Conservation (phyloP, 1,139 yeast genomes). For the Petasospora fabianii region DNA sequence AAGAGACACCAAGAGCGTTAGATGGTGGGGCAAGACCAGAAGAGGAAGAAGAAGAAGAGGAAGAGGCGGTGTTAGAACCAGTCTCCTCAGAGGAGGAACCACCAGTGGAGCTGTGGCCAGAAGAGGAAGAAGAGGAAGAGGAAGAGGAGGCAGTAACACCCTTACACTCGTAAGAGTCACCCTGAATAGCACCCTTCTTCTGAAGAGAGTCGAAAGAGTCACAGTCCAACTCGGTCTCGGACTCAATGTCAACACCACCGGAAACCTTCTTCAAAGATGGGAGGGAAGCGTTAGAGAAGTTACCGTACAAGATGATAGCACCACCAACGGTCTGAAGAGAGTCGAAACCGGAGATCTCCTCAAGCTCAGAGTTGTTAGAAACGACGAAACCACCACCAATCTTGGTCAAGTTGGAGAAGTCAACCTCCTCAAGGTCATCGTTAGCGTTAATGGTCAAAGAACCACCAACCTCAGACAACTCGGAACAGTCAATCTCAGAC, state of each 20-base stretch:
- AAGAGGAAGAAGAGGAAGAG: constrained; percentile 33
- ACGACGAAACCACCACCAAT: constrained; percentile 89
- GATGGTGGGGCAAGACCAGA: constrained; percentile 31
- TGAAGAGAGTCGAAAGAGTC: constrained; percentile 63
- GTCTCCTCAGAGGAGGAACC: constrained; percentile 27
- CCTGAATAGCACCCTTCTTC: constrained; percentile 76
- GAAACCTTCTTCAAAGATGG: constrained; percentile 68
- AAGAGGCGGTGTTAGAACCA: constrained; percentile 24
- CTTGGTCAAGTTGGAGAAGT: constrained; percentile 64
- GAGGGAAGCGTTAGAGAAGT: constrained; percentile 75
- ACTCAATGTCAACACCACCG: constrained; percentile 87
- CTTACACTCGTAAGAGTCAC: constrained; percentile 83
- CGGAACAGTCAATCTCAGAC: constrained; percentile 52
- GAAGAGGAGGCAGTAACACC: constrained; percentile 59
- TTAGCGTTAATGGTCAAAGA: constrained; percentile 75
- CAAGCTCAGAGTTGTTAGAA: constrained; percentile 75
- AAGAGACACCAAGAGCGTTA: constrained; percentile 40
- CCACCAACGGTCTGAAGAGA: constrained; percentile 75
- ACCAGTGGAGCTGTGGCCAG: background rate
- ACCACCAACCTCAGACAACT: constrained; percentile 67
- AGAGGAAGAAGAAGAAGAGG: constrained; percentile 17
- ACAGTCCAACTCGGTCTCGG: constrained; percentile 75
- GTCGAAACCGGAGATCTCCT: constrained; percentile 68
- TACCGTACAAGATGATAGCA: constrained; percentile 78
- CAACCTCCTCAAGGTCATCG: constrained; percentile 62